These are phyloP conservation scores for Cryphonectria radicalis DNA, from an alignment of 2,329 filamentous ascomycete genomes.

Conservation along the genomic window DNA sequence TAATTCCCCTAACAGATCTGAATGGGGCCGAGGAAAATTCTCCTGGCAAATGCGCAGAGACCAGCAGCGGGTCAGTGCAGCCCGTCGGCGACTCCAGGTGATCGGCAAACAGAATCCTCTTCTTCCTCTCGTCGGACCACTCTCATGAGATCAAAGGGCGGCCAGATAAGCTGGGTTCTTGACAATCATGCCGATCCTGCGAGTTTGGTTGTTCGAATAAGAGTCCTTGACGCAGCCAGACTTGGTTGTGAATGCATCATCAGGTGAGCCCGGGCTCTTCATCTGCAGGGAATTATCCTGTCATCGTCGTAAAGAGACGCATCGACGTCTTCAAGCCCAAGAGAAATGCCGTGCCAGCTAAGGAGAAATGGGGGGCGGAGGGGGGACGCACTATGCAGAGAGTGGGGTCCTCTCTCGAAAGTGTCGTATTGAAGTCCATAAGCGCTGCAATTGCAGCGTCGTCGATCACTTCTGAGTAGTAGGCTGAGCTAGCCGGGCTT, in stretches of 20 bases:
- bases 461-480: neutral
- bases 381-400: neutral
- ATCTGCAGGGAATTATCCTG: neutral
- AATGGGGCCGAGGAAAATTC: neutral
- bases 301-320: neutral
- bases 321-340: neutral
- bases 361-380: no score
- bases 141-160: neutral
- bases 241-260: conserved; percentile 1
- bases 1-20: neutral
- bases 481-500: neutral
- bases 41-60: neutral
- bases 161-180: neutral
- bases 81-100: conserved; percentile 10
- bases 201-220: neutral
- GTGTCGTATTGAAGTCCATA: neutral
- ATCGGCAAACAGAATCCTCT: neutral
- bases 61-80: conserved; percentile 10
- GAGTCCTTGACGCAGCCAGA: neutral
- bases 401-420: neutral
- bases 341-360: neutral
- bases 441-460: neutral
- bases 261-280: neutral
- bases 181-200: conserved; percentile 8
- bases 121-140: neutral